Evolutionary conservation across 1,139 yeast genomes (phyloP), one percentile per base, ranked within the genome.

Genomic region (Pichia sp.): DNA sequence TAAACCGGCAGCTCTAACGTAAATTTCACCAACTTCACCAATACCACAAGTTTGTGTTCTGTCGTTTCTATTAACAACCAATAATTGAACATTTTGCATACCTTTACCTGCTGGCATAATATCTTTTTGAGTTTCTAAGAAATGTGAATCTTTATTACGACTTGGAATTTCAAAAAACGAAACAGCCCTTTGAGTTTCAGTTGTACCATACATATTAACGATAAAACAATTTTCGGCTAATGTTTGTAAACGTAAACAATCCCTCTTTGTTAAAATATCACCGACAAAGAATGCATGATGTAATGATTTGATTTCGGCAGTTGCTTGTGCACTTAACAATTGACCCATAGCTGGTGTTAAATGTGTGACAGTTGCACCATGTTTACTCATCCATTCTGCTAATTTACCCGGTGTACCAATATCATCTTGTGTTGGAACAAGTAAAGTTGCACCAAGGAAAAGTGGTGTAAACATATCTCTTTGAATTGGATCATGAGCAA

Each of bases 331-430:
- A 53, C 96, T 84, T 58, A 94, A 73, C 50, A 92, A 71, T 67
- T 92, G 99, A 51, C 99, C 99, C 98, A 94, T 92, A 4, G 98
- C 98, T 7, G 99, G 99, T 0, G 99, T 92, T 65, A 92, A 74
- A 64, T 92, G 99, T 1, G 99, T 92, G 1, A 92, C 97, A 3
- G 97, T 83, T 28, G 97, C 97, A 24, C 86, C 87, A 57, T 89
- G 79, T 51, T 75, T 80, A 33, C 84, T 80, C 95, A 94, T 89
- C 99, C 99, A 92, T 57, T 87, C 94, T 6, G 99, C 98, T 46
- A 92, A 72, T 61, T 83, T 82, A 35, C 98, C 98, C 6, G 99
- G 98, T 5, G 98, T 92, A 41, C 98, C 98, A 59, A 92, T 92
- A 63, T 94, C 99, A 62, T 92, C 97, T 24, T 89, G 81, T 11